phyloP scores from a whole-genome alignment of 805 yeast genomes.

The Zygoascus biomembranicola region DNA sequence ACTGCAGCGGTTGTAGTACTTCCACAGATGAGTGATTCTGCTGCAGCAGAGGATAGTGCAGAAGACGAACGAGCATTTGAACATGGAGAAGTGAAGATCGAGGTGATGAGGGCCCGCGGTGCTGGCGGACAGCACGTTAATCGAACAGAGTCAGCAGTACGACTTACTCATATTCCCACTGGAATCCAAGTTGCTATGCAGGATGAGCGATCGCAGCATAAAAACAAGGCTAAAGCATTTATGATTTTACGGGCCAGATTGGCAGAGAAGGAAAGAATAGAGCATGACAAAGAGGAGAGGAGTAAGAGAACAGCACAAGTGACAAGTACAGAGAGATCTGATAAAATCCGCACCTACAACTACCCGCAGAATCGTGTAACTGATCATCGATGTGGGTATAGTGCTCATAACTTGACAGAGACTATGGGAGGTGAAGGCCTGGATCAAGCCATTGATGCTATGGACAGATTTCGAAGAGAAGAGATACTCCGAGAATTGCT shows the following conservation, averaged over 20 bases:
- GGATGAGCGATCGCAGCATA: conserved; percentile 91
- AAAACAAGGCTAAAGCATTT: conserved; percentile 88
- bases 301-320: conserved; percentile 74
- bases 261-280: conserved; percentile 69
- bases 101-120: conserved; percentile 96
- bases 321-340: conserved; percentile 79
- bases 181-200: conserved; percentile 87
- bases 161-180: conserved; percentile 85
- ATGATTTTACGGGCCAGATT: conserved; percentile 71
- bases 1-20: conserved; percentile 93
- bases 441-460: conserved; percentile 47
- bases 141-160: conserved; percentile 93
- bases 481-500: conserved; percentile 36
- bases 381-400: conserved; percentile 82
- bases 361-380: conserved; percentile 88
- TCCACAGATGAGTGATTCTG: conserved; percentile 53
- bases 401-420: conserved; percentile 67
- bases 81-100: conserved; percentile 84
- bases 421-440: conserved; percentile 53
- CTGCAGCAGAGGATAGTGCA: conserved; percentile 31
- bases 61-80: conserved; percentile 63
- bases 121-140: conserved; percentile 98
- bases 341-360: conserved; percentile 89
- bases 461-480: conserved; percentile 40
- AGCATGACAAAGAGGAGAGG: conserved; percentile 56